Percentiles rank a stretch among this genome's conserved stretches.
Evolutionary conservation across 176 grass and related monocot species (phyloP).

Genomic region (Raddia guianensis): DNA sequence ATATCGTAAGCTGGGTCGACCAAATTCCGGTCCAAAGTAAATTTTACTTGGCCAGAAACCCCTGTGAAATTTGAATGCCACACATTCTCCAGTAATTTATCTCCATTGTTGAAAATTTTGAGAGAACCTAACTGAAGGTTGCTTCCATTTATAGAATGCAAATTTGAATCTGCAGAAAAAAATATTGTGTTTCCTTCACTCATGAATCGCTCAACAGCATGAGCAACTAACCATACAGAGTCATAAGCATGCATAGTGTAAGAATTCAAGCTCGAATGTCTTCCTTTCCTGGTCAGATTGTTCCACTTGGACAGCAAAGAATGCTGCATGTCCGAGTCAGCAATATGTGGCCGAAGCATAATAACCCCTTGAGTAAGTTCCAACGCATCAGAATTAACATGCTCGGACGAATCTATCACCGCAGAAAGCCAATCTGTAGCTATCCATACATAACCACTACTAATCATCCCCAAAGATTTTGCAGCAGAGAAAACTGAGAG

Average conservation of each 20-base stretch:
- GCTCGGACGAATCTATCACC: constrained; percentile 52
- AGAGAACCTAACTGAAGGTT: constrained; percentile 64
- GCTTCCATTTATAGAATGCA: constrained; percentile 56
- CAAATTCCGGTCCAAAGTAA: constrained; percentile 62
- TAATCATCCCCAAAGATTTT: constrained; percentile 79
- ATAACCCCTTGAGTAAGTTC: constrained; percentile 73
- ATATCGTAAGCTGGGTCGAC: constrained; percentile 74
- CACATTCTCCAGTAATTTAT: constrained; percentile 67
- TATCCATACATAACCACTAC: constrained; percentile 82
- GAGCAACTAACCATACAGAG: constrained; percentile 87
- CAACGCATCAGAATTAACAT: constrained; percentile 42
- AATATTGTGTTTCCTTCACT: constrained; percentile 57
- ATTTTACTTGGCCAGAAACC: constrained; percentile 68
- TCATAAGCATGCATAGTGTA: constrained; percentile 80
- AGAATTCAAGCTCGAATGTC: constrained; percentile 42
- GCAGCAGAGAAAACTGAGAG: constrained; percentile 66
- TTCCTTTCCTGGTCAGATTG: constrained; percentile 39
- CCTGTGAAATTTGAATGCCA: constrained; percentile 69
- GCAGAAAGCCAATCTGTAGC: constrained; percentile 91
- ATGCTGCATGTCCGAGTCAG: constrained; percentile 52
- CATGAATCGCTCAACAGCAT: constrained; percentile 76
- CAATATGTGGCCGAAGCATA: constrained; percentile 69
- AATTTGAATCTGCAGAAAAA: constrained; percentile 65
- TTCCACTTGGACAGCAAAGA: constrained; percentile 61
- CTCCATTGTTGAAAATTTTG: constrained; percentile 55